Evolutionary conservation across 2,329 filamentous ascomycete genomes (phyloP).

Genomic region (Hymenoscyphus albidus): DNA sequence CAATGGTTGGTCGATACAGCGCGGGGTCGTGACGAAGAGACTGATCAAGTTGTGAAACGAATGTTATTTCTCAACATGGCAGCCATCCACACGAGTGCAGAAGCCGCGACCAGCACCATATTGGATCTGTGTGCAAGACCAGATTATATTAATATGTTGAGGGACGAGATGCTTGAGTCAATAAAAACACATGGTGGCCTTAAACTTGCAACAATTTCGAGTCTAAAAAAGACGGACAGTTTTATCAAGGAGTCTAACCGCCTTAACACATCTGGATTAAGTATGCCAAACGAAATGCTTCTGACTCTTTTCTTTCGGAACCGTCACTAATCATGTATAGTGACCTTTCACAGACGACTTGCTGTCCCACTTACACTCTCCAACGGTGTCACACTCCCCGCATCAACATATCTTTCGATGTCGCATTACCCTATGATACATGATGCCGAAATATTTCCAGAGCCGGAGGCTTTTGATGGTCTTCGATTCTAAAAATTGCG

Average conservation of each 20-base stretch:
- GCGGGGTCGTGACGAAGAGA: neutral
- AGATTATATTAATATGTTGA: neutral
- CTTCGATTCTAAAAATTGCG: neutral
- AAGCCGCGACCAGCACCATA: neutral
- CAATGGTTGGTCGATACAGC: conserved; percentile 4
- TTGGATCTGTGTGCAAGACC: conserved; percentile 6
- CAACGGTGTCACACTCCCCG: conserved; percentile 2
- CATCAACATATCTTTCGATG: neutral
- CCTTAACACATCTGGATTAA: neutral
- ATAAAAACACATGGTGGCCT: neutral
- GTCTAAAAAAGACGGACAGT: conserved; percentile 2
- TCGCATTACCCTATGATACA: neutral
- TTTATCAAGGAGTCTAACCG: conserved; percentile 5
- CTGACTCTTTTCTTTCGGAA: neutral
- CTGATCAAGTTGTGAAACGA: neutral
- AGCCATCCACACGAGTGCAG: conserved; percentile 3
- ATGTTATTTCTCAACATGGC: conserved; percentile 5
- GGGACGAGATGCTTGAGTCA: neutral
- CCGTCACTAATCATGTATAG: neutral
- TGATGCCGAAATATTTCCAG: neutral
- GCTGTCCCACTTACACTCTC: neutral
- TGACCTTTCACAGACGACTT: conserved; percentile 4
- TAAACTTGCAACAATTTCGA: conserved; percentile 6
- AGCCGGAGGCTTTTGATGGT: neutral
- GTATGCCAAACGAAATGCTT: neutral